phyloP scores from a whole-genome alignment of 2,329 filamentous ascomycete genomes.

The Colletotrichum sp. region DNA sequence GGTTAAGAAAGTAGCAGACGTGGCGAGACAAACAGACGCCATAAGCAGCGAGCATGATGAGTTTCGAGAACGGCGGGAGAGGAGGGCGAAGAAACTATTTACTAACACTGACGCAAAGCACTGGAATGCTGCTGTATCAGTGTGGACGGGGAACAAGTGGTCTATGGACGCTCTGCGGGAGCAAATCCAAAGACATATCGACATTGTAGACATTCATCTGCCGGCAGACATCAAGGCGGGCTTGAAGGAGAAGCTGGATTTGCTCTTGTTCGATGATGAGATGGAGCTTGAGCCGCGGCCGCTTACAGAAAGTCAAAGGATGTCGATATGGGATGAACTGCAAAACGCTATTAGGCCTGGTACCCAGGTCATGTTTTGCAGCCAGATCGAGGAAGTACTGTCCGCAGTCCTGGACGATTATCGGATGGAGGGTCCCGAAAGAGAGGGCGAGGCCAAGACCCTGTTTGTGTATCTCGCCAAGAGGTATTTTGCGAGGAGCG shows the following conservation, averaged over 20 bases:
- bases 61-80: not conserved
- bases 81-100: not conserved
- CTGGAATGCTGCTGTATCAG: constrained; percentile 22
- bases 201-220: constrained; percentile 26
- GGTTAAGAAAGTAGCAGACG: not conserved
- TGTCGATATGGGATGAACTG: constrained; percentile 25
- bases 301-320: constrained; percentile 21
- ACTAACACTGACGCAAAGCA: not conserved
- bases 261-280: constrained; percentile 22
- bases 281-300: constrained; percentile 13
- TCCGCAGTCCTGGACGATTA: constrained; percentile 22
- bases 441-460: constrained; percentile 12
- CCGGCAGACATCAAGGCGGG: constrained; percentile 19
- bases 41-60: fast-evolving
- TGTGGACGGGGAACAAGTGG: constrained; percentile 24
- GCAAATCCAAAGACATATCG: constrained; percentile 29
- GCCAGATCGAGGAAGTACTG: constrained; percentile 16
- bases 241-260: constrained; percentile 11
- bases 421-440: constrained; percentile 20
- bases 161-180: constrained; percentile 26
- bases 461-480: constrained; percentile 21
- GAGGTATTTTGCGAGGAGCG: constrained; percentile 24
- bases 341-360: constrained; percentile 25
- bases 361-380: constrained; percentile 26
- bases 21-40: not conserved